These are phyloP conservation scores for Conoideocrella luteorostrata DNA, from an alignment of 2,329 filamentous ascomycete genomes.

Conservation along the genomic window DNA sequence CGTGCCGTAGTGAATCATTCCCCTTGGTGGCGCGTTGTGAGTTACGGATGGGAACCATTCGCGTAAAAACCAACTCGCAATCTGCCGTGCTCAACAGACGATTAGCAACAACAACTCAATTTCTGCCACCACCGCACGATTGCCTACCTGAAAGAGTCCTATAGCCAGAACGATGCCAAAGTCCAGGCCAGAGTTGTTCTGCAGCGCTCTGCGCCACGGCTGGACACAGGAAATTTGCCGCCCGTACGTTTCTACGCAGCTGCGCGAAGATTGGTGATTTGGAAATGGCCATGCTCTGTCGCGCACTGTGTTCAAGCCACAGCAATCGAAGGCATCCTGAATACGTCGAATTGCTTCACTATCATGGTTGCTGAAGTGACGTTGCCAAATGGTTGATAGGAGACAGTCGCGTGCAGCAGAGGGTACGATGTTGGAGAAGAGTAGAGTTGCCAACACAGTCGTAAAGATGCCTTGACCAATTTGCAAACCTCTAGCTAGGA, in stretches of 20 bases:
- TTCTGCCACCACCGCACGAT: no score
- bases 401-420: conserved; percentile 12
- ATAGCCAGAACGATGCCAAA: conserved; percentile 39
- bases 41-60: neutral
- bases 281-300: conserved; percentile 54
- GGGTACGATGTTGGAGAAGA: conserved; percentile 12
- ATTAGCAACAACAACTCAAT: neutral
- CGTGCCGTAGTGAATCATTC: neutral
- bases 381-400: conserved; percentile 16
- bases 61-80: conserved; percentile 2
- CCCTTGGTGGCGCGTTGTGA: neutral
- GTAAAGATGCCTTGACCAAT: conserved; percentile 8
- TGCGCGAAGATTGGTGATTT: conserved; percentile 27
- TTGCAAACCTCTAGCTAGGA: conserved; percentile 6
- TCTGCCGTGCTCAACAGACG: neutral
- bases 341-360: conserved; percentile 43
- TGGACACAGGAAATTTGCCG: conserved; percentile 38
- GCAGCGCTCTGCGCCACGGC: conserved; percentile 36
- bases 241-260: conserved; percentile 37
- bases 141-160: conserved; percentile 40
- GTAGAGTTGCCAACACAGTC: conserved; percentile 13
- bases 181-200: conserved; percentile 37
- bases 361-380: conserved; percentile 33
- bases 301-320: conserved; percentile 47
- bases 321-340: conserved; percentile 57